These are phyloP conservation scores for Capillidium heterosporum DNA, from an alignment of 371 early-diverging fungal genomes.

Conservation along the genomic window DNA sequence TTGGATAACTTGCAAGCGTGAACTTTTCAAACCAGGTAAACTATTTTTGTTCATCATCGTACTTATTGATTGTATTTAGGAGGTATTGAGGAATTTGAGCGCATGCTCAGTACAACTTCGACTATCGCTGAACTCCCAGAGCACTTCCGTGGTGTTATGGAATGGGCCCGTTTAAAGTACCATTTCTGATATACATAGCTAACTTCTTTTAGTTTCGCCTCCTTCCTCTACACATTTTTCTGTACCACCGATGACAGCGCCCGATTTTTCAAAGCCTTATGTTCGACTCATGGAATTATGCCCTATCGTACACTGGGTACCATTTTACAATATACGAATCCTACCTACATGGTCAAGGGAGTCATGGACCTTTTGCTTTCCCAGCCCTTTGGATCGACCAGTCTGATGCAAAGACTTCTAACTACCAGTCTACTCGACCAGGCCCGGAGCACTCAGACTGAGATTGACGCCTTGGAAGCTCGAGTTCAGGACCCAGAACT, in stretches of 20 bases:
- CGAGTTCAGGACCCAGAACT: conserved; percentile 23
- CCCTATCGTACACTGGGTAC: conserved; percentile 37
- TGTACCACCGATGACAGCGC: conserved; percentile 33
- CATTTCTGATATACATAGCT: too few species aligned
- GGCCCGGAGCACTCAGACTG: conserved; percentile 23
- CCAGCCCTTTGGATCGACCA: conserved; percentile 38
- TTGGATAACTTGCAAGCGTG: conserved; percentile 26
- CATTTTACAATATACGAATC: conserved; percentile 36
- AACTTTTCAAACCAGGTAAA: conserved; percentile 27
- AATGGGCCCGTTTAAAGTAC: conserved; percentile 31
- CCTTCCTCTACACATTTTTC: conserved; percentile 34
- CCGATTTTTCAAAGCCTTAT: conserved; percentile 28
- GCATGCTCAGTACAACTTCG: conserved; percentile 20
- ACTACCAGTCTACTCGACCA: conserved; percentile 30
- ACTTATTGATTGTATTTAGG: conserved; percentile 4
- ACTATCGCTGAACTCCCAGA: conserved; percentile 22
- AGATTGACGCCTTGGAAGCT: conserved; percentile 22
- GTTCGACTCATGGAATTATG: conserved; percentile 31
- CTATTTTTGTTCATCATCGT: conserved; percentile 5
- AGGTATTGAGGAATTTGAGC: conserved; percentile 19
- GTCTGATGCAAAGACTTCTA: conserved; percentile 38
- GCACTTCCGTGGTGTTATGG: conserved; percentile 27
- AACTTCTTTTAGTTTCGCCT: conserved; percentile 19
- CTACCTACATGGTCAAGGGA: conserved; percentile 37
- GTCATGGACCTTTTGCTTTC: conserved; percentile 40